phyloP scores from a whole-genome alignment of 2,329 filamentous ascomycete genomes.

The Cercospora sp. region DNA sequence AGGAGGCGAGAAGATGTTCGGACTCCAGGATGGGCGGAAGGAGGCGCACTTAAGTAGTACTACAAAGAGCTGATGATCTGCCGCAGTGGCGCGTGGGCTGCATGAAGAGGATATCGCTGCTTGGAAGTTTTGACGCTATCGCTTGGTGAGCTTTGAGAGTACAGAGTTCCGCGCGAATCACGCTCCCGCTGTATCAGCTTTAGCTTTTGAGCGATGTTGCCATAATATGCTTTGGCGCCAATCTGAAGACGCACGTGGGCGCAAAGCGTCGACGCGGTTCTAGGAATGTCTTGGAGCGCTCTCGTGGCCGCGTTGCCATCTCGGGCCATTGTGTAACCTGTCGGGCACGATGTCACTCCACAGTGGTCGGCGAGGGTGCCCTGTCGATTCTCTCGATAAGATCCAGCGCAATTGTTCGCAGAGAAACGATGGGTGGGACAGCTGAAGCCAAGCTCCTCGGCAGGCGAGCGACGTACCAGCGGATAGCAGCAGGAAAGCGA shows the following conservation, averaged over 20 bases:
- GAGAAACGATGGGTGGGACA: background rate
- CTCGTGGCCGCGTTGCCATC: background rate
- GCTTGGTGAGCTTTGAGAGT: background rate
- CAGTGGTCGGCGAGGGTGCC: background rate
- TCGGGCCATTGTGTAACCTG: background rate
- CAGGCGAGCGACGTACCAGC: background rate
- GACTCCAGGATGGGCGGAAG: conserved; percentile 17
- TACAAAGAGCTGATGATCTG: conserved; percentile 2
- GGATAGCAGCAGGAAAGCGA: background rate
- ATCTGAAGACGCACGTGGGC: conserved; percentile 2
- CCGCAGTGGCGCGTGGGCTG: conserved; percentile 8
- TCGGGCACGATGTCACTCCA: background rate
- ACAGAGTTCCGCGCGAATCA: background rate
- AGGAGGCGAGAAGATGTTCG: conserved; percentile 18
- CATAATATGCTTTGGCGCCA: conserved; percentile 2
- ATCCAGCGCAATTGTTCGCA: background rate
- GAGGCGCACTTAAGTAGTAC: background rate
- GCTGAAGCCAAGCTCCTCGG: conserved; percentile 6
- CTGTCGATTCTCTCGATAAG: background rate
- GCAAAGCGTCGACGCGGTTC: background rate
- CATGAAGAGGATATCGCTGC: background rate
- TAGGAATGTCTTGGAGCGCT: background rate
- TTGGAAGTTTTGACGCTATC: background rate
- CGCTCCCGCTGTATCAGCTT: background rate
- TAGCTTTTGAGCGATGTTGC: background rate